A percentile compares a stretch with the other conserved stretches of the same genome.
Evolutionary conservation across 2,329 filamentous ascomycete species (phyloP).

Genomic region (Coniella lustricola): DNA sequence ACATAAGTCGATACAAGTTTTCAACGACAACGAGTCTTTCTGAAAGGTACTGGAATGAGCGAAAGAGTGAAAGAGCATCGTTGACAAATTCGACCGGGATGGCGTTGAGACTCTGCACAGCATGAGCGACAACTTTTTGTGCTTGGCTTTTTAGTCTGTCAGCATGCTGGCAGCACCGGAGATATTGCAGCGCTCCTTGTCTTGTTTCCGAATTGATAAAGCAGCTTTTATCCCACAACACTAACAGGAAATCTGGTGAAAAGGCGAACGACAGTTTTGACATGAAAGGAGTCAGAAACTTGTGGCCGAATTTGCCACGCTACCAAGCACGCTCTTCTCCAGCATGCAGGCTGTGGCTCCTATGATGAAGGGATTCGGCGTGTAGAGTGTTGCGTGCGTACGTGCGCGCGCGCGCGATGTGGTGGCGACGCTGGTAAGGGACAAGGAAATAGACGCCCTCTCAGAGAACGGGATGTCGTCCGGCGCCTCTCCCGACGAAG

Average conservation of each 20-base stretch:
- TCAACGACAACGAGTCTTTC: constrained; percentile 15
- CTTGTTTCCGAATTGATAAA: neutral
- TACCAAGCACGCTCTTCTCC: neutral
- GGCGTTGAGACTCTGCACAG: neutral
- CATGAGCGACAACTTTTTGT: neutral
- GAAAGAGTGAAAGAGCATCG: constrained; percentile 6
- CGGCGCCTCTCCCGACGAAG: neutral
- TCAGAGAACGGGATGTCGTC: neutral
- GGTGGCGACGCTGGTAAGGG: constrained; percentile 4
- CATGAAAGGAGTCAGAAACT: neutral
- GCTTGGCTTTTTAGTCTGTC: constrained; percentile 3
- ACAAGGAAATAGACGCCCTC: neutral
- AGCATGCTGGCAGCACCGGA: constrained; percentile 6
- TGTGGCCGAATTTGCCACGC: constrained; percentile 9
- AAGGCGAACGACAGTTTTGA: constrained; percentile 1
- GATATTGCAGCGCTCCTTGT: neutral
- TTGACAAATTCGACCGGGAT: neutral
- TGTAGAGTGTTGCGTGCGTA: too few species aligned
- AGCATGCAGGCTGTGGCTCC: constrained; percentile 1
- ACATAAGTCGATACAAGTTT: neutral
- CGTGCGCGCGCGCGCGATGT: neutral
- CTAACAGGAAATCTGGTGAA: constrained; percentile 9
- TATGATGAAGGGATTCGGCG: neutral
- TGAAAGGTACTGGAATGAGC: constrained; percentile 2
- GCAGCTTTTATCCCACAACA: constrained; percentile 2